Percentiles rank a stretch among this genome's conserved stretches.
These are phyloP conservation scores for Trametes polyzona DNA, from an alignment of 1,284 basidiomycete species.

Conservation along the genomic window DNA sequence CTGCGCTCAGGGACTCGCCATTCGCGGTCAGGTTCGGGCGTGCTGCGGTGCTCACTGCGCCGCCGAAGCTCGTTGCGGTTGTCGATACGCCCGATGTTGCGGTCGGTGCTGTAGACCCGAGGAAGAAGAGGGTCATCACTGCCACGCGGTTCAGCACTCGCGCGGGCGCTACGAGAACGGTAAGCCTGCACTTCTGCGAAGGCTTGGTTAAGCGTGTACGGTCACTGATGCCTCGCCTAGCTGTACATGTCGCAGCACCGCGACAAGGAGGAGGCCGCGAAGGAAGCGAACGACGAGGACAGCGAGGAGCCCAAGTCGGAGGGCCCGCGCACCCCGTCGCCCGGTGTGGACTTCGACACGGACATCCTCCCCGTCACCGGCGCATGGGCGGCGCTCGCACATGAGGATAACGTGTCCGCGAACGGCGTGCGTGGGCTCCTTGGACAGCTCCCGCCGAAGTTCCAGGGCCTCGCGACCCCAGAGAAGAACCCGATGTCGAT, in stretches of 20 bases:
- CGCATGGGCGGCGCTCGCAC: slow-evolving; percentile 68
- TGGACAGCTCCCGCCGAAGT: slow-evolving; percentile 64
- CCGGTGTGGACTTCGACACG: slow-evolving; percentile 59
- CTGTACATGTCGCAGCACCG: slow-evolving; percentile 81
- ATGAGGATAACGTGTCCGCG: slow-evolving; percentile 37
- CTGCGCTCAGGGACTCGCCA: slow-evolving; percentile 28
- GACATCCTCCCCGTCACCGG: slow-evolving; percentile 65
- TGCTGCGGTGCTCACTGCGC: slow-evolving; percentile 75
- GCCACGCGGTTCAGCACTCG: slow-evolving; percentile 85
- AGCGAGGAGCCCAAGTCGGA: slow-evolving; percentile 25
- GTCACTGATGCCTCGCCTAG: slow-evolving; percentile 39
- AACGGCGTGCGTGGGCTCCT: slow-evolving; percentile 57
- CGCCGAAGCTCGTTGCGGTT: slow-evolving; percentile 77
- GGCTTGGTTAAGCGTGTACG: not conserved
- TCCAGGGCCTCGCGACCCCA: slow-evolving; percentile 73
- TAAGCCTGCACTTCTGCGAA: slow-evolving; percentile 38
- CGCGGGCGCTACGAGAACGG: slow-evolving; percentile 77
- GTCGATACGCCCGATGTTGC: slow-evolving; percentile 85
- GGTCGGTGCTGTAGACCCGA: slow-evolving; percentile 79
- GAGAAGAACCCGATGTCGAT: slow-evolving; percentile 90
- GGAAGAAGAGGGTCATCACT: slow-evolving; percentile 81
- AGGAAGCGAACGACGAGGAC: slow-evolving; percentile 33
- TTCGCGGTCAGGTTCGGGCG: slow-evolving; percentile 62
- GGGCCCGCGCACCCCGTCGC: slow-evolving; percentile 28
- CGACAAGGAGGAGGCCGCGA: slow-evolving; percentile 47